Evolutionary conservation across 2,329 filamentous ascomycete genomes (phyloP).

Genomic region (Lecanoromycetidae sp.): DNA sequence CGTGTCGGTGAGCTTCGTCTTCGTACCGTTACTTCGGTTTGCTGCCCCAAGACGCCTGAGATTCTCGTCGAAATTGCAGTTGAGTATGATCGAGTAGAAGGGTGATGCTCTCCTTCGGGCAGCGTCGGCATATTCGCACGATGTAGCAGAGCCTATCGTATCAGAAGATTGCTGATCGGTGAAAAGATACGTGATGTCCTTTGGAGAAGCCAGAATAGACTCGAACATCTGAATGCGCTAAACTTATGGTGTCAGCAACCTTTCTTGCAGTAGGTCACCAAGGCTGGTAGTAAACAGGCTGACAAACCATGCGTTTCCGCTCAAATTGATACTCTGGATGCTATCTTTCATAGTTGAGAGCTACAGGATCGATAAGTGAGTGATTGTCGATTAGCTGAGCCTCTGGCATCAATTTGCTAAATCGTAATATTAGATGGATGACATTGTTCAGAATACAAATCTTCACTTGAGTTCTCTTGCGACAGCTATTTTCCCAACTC

Average conservation of each 20-base stretch:
- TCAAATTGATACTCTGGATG: conserved; percentile 21
- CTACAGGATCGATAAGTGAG: conserved; percentile 23
- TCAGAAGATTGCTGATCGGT: background rate
- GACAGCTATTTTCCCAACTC: conserved; percentile 25
- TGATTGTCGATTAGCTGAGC: conserved; percentile 25
- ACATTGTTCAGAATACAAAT: too few relatives aligned
- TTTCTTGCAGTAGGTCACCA: too few relatives aligned
- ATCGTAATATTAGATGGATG: background rate
- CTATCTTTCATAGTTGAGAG: conserved; percentile 17
- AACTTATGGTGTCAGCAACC: too few relatives aligned
- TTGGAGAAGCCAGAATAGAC: background rate
- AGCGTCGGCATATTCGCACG: conserved; percentile 9
- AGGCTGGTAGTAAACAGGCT: background rate
- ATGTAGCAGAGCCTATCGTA: background rate
- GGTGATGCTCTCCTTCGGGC: conserved; percentile 18
- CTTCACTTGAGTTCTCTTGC: conserved; percentile 23
- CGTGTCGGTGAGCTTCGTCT: conserved; percentile 20
- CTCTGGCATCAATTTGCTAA: conserved; percentile 19
- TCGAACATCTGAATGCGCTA: conserved; percentile 8
- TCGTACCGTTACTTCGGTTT: conserved; percentile 7
- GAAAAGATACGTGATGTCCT: conserved; percentile 1
- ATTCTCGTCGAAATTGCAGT: conserved; percentile 23
- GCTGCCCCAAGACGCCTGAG: conserved; percentile 16
- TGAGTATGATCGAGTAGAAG: conserved; percentile 23
- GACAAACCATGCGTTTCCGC: conserved; percentile 16